Percentiles rank a stretch among this genome's conserved stretches.
Conservation (phyloP, 164 flowering plant genomes). For the Tinospora cordifolia region DNA sequence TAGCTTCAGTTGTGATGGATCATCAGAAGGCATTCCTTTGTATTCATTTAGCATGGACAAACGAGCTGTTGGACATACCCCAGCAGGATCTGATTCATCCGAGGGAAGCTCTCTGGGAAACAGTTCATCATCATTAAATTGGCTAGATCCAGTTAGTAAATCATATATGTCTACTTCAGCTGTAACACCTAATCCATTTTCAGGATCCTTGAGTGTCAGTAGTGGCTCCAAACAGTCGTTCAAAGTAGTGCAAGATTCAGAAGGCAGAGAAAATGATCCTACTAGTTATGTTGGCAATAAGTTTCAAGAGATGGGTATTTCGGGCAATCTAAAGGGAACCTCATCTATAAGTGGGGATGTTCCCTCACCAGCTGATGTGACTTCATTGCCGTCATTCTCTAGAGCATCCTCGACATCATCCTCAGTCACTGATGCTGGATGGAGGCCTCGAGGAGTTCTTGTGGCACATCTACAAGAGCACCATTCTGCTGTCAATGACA, state of each 20-base stretch:
- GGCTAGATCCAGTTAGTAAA: conserved; percentile 65
- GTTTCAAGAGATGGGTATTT: conserved; percentile 53
- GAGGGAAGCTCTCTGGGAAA: conserved; percentile 44
- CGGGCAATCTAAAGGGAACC: conserved; percentile 44
- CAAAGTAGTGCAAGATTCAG: conserved; percentile 82
- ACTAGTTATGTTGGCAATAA: conserved; percentile 36
- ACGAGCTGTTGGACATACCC: conserved; percentile 33
- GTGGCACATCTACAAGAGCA: conserved; percentile 99
- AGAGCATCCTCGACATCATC: conserved; percentile 52
- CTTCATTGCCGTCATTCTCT: conserved; percentile 43
- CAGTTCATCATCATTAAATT: conserved; percentile 63
- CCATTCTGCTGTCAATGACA: conserved; percentile 90
- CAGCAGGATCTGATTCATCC: conserved; percentile 58
- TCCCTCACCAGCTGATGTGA: conserved; percentile 39
- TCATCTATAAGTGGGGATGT: conserved; percentile 29
- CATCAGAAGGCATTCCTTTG: conserved; percentile 87
- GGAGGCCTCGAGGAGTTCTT: conserved; percentile 97
- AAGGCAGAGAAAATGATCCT: conserved; percentile 62
- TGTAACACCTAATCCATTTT: conserved; percentile 70
- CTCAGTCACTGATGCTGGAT: conserved; percentile 75
- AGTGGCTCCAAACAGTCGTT: conserved; percentile 61
- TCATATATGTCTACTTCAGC: conserved; percentile 70
- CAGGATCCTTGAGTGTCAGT: conserved; percentile 64
- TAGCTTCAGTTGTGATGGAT: conserved; percentile 58
- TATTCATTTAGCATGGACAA: conserved; percentile 80